Conservation (phyloP, 2,329 filamentous ascomycete genomes). For the Pestalotiopsis sp. region DNA sequence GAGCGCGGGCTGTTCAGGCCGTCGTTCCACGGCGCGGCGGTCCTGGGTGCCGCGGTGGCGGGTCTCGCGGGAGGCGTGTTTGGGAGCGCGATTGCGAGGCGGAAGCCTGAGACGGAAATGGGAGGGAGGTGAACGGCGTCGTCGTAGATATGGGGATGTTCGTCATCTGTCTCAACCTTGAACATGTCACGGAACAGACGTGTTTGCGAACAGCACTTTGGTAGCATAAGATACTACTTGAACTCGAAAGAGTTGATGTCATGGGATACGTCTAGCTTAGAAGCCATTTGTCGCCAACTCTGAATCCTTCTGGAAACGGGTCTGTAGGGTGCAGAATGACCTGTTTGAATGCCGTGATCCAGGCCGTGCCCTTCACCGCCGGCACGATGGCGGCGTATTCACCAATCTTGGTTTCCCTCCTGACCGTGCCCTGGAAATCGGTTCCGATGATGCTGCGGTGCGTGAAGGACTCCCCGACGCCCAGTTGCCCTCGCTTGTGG, state of each 20-base stretch:
- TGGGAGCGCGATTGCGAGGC: constrained; percentile 25
- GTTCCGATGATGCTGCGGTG: constrained; percentile 46
- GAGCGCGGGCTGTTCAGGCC: constrained; percentile 45
- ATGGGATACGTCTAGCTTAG: neutral
- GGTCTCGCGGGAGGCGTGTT: constrained; percentile 33
- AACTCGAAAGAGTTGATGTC: neutral
- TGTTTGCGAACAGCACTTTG: too few species aligned
- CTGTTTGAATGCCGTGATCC: constrained; percentile 48
- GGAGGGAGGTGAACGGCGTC: neutral
- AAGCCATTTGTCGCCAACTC: constrained; percentile 16
- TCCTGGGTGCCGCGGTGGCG: constrained; percentile 31
- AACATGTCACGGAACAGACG: too few species aligned
- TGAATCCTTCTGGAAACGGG: constrained; percentile 46
- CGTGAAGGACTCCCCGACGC: constrained; percentile 37
- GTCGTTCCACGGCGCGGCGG: constrained; percentile 32
- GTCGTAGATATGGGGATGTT: neutral
- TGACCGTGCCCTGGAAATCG: constrained; percentile 42
- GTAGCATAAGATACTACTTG: too few species aligned
- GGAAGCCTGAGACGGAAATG: constrained; percentile 22
- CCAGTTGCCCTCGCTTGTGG: constrained; percentile 41
- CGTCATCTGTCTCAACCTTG: neutral
- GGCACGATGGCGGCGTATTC: constrained; percentile 41
- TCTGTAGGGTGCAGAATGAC: constrained; percentile 45
- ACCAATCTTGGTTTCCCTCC: constrained; percentile 39
- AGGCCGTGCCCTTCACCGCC: constrained; percentile 44